Evolutionary conservation across 2,329 filamentous ascomycete genomes (phyloP), one percentile per base, ranked within the genome.

Genomic region (Cryoendolithus antarcticus): DNA sequence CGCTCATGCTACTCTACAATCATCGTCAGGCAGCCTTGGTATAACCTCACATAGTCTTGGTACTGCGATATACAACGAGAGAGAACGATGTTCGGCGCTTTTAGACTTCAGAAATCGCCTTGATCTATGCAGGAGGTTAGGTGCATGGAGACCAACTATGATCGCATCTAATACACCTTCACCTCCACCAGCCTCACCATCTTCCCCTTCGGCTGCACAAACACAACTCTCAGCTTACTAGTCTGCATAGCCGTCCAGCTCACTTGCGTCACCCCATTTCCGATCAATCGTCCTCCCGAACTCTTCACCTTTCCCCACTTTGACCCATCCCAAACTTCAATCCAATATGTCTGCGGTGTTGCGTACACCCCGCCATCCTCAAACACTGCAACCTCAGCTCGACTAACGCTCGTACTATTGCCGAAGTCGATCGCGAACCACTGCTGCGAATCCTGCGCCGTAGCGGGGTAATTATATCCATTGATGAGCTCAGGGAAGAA

Each of bases 341-440:
- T 43, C 2, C 46, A 44, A 30, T 62, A 62, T 1, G 44, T 45
- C 2, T 37, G 39, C 0, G 61, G 59, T 1, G 47, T 48, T 9
- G 51, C 56, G 30, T 58, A 60, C 0, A 51, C 51, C 0, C 35
- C 41, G 2, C 46, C 45, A 29, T 61, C 49, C 6, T 46, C 50
- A 30, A 60, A 62, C 34, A 62, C 63, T 0, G 60, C 59, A 35
- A 64, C 44, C 39, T 63, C 60, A n/a, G 58, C 54, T 31, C 55
- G 50, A 19, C 45, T 52, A 4, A 52, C 47, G 5, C 44, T 39
- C 1, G 55, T 61, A 1, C 42, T 30, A 1, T 43, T 38, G 3
- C 58, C 60, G 40, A 64, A 63, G 35, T 62, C 56, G 32, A 64
- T 56, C 8, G 53, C 44, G 40, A 54, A 63, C 61, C 61, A 63